Conservation (phyloP, 164 flowering plant species). For the Platanus orientalis region DNA sequence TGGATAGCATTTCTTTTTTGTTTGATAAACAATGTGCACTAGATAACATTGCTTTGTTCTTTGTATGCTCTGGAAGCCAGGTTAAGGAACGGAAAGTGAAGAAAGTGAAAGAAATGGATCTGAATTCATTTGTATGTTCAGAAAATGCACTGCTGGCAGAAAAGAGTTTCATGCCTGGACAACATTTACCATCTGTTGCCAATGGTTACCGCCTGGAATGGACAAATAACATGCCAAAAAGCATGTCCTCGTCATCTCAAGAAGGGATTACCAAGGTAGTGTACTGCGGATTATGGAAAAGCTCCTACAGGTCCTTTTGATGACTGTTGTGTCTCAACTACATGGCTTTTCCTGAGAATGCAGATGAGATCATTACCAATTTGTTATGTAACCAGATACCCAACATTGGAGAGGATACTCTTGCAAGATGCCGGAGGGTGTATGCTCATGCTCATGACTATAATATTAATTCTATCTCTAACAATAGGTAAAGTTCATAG, state of each 20-base stretch:
- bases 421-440: conserved; percentile 65
- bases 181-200: conserved; percentile 25
- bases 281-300: not conserved
- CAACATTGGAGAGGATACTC: conserved; percentile 30
- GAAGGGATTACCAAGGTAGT: conserved; percentile 35
- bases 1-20: no score
- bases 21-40: no score
- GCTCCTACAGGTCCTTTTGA: not conserved
- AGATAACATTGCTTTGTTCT: not conserved
- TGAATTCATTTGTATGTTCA: conserved; percentile 33
- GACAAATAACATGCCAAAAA: conserved; percentile 27
- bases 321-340: not conserved
- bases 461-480: conserved; percentile 78
- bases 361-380: conserved; percentile 6
- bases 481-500: conserved; percentile 48
- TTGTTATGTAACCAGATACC: conserved; percentile 36
- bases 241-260: conserved; percentile 15
- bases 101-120: conserved; percentile 51
- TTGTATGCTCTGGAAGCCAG: conserved; percentile 34
- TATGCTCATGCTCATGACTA: conserved; percentile 87
- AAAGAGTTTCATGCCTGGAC: conserved; percentile 41
- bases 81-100: conserved; percentile 58
- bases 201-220: conserved; percentile 49
- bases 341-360: conserved; percentile 4
- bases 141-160: conserved; percentile 70